Evolutionary conservation across 1,139 yeast species (phyloP), one percentile per base, ranked within the genome.

Genomic region (Yamadazyma triangularis): DNA sequence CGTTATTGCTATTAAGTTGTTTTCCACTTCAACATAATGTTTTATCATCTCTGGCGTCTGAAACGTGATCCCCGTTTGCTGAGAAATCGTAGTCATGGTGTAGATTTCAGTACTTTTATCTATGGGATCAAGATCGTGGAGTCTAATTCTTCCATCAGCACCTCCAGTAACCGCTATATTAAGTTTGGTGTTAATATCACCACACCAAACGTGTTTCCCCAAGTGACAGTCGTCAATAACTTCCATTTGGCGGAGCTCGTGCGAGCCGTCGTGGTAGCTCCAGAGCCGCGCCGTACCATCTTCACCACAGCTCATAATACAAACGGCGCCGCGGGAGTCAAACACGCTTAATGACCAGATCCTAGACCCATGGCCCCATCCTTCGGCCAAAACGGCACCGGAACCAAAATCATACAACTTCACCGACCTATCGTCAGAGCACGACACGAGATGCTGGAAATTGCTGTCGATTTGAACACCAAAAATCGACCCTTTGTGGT

Each of bases 341-440:
- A 65, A 72, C 52, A 88, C 87, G 26, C 68, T 68, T 32, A 91
- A 64, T 26, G 73, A 74, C 98, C 98, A 91, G 26, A 91, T 88
- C 50, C 98, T 72, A 0, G 97, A 89, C 3, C 85, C 82, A 52
- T 91, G 98, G 11, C 97, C 97, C 96, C 97, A 91, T 0, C 96
- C 97, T 24, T 79, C 74, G 1, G 91, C 82, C 23, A 84, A 42
- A 20, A 79, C 58, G 6, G 59, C 44, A 0, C 93, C 91, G 2
- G 68, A 48, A 5, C 50, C 45, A 39, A 80, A 60, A 41, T 76
- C 77, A 79, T 89, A 89, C 8, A 91, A 53, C 34, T 81, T 80
- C 30, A 91, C 77, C 0, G 96, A 84, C 39, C 98, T 68, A 50
- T 91, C 98, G 53, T 91, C 97, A 0, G 97, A 89, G 51, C 98